These are phyloP conservation scores for Apiospora arundinis DNA, from an alignment of 2,329 filamentous ascomycete species.

Conservation along the genomic window DNA sequence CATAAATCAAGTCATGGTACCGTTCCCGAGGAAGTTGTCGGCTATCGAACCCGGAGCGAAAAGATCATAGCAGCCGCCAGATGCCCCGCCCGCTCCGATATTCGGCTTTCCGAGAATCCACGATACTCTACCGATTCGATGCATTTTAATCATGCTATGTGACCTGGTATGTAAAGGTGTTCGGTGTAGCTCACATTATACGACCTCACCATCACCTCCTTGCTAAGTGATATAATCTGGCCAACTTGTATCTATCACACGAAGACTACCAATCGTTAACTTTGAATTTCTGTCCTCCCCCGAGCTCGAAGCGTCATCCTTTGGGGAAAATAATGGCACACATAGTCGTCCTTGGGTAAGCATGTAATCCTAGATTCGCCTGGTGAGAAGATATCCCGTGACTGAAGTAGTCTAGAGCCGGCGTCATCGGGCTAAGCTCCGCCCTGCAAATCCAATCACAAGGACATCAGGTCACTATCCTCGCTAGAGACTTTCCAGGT, in stretches of 20 bases:
- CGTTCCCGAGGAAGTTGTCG: not conserved
- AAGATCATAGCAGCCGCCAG: not conserved
- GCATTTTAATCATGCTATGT: not conserved
- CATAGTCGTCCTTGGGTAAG: conserved; percentile 17
- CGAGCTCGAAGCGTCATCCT: not conserved
- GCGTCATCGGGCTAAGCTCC: conserved; percentile 57
- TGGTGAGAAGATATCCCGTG: not conserved
- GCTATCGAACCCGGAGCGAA: not conserved
- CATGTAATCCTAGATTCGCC: not conserved
- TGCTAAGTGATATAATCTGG: not conserved
- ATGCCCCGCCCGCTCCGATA: not conserved
- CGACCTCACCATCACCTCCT: not conserved
- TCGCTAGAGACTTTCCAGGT: conserved; percentile 54
- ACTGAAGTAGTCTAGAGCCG: conserved; percentile 48
- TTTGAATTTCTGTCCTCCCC: not conserved
- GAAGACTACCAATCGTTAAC: not conserved
- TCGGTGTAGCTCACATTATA: not conserved
- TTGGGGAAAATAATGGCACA: not conserved
- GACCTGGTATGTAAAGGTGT: not conserved
- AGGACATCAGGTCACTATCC: conserved; percentile 48
- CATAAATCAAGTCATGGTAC: not conserved
- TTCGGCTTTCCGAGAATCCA: not conserved
- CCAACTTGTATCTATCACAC: not conserved
- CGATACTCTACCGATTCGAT: not conserved
- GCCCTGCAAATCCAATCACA: conserved; percentile 53